A percentile compares a stretch with the other conserved stretches of the same genome.
phyloP scores from a whole-genome alignment of 768 basidiomycete genomes.

The Amanita phalloides region DNA sequence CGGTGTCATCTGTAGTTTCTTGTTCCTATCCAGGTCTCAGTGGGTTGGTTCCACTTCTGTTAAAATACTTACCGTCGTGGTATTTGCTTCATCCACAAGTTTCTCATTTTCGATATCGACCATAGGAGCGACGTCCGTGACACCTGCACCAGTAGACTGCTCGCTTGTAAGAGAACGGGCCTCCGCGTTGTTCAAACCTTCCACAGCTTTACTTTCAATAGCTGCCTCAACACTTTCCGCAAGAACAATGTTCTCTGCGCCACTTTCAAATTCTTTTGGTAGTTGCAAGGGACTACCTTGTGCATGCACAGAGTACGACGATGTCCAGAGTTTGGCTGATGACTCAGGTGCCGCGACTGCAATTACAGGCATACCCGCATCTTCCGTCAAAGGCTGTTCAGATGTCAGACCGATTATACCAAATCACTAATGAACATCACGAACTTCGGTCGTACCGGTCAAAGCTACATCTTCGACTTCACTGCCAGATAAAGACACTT shows the following conservation, averaged over 20 bases:
- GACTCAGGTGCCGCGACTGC: background rate
- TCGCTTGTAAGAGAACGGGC: no score
- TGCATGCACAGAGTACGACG: slow-evolving; percentile 29
- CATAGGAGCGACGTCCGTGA: no score
- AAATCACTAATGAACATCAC: background rate
- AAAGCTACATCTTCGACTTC: background rate
- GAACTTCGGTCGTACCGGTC: background rate
- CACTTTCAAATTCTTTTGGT: background rate
- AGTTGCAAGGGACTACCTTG: slow-evolving; percentile 20
- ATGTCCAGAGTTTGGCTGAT: slow-evolving; percentile 22
- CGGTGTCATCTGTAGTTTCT: background rate
- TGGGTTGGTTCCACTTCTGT: no score
- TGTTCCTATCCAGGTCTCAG: background rate
- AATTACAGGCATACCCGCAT: no score
- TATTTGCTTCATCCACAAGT: no score
- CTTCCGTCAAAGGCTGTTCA: background rate
- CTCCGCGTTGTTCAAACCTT: no score
- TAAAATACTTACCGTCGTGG: no score
- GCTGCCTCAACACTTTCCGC: no score
- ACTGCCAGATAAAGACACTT: background rate
- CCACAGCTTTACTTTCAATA: no score
- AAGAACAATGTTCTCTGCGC: background rate
- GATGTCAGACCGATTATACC: background rate
- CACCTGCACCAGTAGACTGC: no score
- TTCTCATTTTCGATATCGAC: no score